Percentiles rank a stretch among this genome's conserved stretches.
phyloP scores from a whole-genome alignment of 2,329 filamentous ascomycete species.

The Raffaelea albimanens region DNA sequence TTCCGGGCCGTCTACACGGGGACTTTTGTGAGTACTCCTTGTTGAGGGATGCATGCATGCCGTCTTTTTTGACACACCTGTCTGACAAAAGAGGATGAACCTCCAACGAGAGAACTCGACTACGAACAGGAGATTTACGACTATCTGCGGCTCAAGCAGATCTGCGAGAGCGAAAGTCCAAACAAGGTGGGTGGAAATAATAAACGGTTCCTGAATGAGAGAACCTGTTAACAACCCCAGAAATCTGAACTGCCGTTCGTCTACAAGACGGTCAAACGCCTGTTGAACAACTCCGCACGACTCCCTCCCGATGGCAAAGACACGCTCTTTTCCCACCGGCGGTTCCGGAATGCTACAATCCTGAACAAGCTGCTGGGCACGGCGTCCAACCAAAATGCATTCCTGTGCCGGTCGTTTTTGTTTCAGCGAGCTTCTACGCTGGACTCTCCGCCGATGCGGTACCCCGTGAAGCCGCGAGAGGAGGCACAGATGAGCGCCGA shows the following conservation, averaged over 20 bases:
- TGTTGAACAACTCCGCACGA: slow-evolving; percentile 35
- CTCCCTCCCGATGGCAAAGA: slow-evolving; percentile 18
- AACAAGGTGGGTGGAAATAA: slow-evolving; percentile 4
- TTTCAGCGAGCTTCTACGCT: slow-evolving; percentile 30
- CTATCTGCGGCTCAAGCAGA: slow-evolving; percentile 30
- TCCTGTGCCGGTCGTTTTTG: slow-evolving; percentile 56
- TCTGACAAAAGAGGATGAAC: slow-evolving; percentile 27
- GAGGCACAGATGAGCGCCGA: slow-evolving; percentile 58
- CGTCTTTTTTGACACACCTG: not conserved
- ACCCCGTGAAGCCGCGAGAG: slow-evolving; percentile 23
- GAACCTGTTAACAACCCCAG: slow-evolving; percentile 15
- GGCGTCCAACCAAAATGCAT: slow-evolving; percentile 43
- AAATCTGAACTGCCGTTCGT: slow-evolving; percentile 38
- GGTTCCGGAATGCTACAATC: slow-evolving; percentile 38
- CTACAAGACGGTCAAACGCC: slow-evolving; percentile 30
- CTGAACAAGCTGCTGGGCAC: slow-evolving; percentile 34
- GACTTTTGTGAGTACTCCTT: slow-evolving; percentile 8
- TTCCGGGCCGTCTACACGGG: slow-evolving; percentile 50
- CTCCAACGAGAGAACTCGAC: slow-evolving; percentile 18
- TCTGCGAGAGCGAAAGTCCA: slow-evolving; percentile 26
- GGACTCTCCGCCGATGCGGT: slow-evolving; percentile 1
- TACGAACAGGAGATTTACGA: slow-evolving; percentile 31
- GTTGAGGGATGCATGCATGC: not conserved
- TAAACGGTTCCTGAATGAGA: slow-evolving; percentile 4
- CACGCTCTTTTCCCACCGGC: slow-evolving; percentile 19